Conservation (phyloP, 208 protist genomes). For the Crithidia fasciculata region DNA sequence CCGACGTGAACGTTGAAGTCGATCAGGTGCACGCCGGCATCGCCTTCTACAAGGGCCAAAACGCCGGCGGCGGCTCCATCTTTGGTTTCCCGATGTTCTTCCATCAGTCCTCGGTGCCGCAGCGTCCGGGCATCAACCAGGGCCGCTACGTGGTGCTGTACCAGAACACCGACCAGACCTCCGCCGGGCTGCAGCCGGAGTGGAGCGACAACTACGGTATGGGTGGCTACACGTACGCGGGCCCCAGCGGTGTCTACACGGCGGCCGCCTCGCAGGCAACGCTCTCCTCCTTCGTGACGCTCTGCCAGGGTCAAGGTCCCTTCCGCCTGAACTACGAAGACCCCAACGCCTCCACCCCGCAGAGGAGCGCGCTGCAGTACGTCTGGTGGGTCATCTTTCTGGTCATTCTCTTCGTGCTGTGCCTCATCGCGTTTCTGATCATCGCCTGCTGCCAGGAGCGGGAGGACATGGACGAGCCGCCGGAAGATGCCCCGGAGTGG, state of each 20-base stretch:
- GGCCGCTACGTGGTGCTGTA: constrained; percentile 23
- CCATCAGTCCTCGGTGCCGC: not conserved
- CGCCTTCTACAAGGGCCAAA: not conserved
- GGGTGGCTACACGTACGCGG: constrained; percentile 38
- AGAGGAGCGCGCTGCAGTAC: constrained; percentile 14
- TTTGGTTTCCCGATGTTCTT: constrained; percentile 14
- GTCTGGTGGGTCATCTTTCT: constrained; percentile 42
- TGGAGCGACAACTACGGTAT: constrained; percentile 31
- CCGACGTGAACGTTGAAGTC: not conserved
- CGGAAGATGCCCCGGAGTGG: constrained; percentile 49
- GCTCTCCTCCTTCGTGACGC: constrained; percentile 9
- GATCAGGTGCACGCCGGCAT: constrained; percentile 1
- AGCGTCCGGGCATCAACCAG: not conserved
- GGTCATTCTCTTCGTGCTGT: constrained; percentile 30
- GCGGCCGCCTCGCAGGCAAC: not conserved
- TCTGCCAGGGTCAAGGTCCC: constrained; percentile 35
- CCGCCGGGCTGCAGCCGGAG: not conserved
- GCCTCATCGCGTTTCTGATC: constrained; percentile 34
- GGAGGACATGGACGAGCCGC: constrained; percentile 57
- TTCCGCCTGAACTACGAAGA: constrained; percentile 23
- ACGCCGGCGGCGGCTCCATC: not conserved
- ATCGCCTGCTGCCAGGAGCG: constrained; percentile 42
- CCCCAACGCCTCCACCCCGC: not conserved
- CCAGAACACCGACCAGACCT: constrained; percentile 9
- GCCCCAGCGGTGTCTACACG: not conserved